Evolutionary conservation across 2,329 filamentous ascomycete genomes (phyloP).

Genomic region (Elsinoe perseae): DNA sequence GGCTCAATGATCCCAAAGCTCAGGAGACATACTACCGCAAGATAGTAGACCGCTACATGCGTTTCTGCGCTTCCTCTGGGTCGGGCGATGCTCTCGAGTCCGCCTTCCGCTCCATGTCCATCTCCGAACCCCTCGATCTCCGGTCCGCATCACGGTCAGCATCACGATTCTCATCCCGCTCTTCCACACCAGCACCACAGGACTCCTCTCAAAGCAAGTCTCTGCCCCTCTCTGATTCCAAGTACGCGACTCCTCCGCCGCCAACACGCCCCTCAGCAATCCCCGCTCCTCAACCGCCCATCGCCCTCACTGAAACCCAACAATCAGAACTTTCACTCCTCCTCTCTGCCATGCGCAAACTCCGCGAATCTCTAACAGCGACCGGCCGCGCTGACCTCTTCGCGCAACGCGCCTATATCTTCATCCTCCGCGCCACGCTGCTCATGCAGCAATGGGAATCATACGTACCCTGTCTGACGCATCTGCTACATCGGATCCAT

Average conservation of each 20-base stretch:
- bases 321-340: conserved; percentile 58
- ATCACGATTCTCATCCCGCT: neutral
- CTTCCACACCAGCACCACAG: neutral
- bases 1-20: conserved; percentile 55
- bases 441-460: conserved; percentile 75
- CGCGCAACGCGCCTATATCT: conserved; percentile 81
- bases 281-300: conserved; percentile 15
- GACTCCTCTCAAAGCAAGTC: neutral
- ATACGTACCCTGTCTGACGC: conserved; percentile 78
- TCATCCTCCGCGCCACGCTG: conserved; percentile 78
- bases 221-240: conserved; percentile 16
- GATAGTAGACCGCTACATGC: conserved; percentile 82
- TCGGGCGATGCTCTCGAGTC: conserved; percentile 65
- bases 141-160: neutral
- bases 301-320: conserved; percentile 18
- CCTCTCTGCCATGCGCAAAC: conserved; percentile 77
- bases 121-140: conserved; percentile 22
- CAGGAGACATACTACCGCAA: conserved; percentile 82
- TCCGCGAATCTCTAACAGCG: conserved; percentile 82
- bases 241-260: conserved; percentile 3
- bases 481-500: conserved; percentile 68
- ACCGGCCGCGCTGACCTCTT: conserved; percentile 70
- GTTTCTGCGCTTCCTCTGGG: conserved; percentile 70
- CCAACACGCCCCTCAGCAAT: neutral
- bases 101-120: conserved; percentile 61